Base-by-base conservation (phyloP, 192 early-diverging fungal genomes). In the Backusella tarrabulga region DNA sequence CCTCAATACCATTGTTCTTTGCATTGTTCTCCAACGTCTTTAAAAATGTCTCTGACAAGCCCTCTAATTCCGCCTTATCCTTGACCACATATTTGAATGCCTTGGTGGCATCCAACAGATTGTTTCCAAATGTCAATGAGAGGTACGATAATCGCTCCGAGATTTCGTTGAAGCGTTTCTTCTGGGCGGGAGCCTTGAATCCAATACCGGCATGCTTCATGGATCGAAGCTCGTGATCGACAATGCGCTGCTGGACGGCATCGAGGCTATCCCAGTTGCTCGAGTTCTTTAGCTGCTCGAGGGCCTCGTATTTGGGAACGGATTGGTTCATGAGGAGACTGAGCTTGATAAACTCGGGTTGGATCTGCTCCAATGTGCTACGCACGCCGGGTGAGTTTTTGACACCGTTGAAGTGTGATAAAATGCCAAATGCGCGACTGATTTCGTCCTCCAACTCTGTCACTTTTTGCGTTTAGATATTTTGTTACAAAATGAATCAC, bases 101-200 rank as follows among this genome's bases (percentile, higher is more conserved):
- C 41, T 88, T 88, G 32, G 89, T 89, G 7, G 88, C 86, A 76
- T 90, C 89, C 72, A 86, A 80, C 0, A 87, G 79, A 68, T 90
- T 84, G 68, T 90, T 89, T 9, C 79, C 75, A 71, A 90, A 90
- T 17, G 52, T 77, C 7, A 85, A 77, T 5, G 81, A 84, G n/a
- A 90, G 80, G 36, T 85, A 75, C 1, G 89, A 88, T 67, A 86
- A 70, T 3, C 82, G 73, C 54, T 87, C 85, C 26, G 79, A 81
- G 38, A 89, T 85, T 54, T 84, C 83, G 34, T 87, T 89, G 52
- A 87, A 90, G 19, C 88, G 82, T 32, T 76, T 80, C 56, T 85
- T 82, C 56, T 89, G 85, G 3, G 80, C 34, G 6, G 84, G 79
- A 4, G 60, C 82, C 15, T 77, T 46, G 35, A 88, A 81, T 0